Conservation (phyloP, 257 asterid species). For the Capsicum rhomboideum region DNA sequence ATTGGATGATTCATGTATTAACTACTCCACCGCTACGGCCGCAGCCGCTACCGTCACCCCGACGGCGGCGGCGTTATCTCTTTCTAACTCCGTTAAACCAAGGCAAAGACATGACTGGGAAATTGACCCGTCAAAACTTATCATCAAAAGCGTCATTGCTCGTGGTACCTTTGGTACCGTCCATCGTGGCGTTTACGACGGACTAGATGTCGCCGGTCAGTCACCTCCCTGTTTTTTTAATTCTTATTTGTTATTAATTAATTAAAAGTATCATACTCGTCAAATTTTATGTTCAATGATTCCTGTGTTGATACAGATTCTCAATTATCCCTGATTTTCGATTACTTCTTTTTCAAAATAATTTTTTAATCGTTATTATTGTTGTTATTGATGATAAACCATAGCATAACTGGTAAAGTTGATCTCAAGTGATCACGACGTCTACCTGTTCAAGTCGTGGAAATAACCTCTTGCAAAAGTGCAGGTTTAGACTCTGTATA, state of each 20-base stretch:
- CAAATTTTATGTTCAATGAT: background rate
- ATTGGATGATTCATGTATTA: conserved; percentile 10
- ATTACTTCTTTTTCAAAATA: background rate
- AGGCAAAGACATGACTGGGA: conserved; percentile 23
- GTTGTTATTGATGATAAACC: too few relatives aligned
- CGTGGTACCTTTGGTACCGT: conserved; percentile 23
- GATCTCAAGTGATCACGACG: too few relatives aligned
- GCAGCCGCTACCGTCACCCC: background rate
- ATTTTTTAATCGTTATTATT: background rate
- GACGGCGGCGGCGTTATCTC: background rate
- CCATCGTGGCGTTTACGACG: conserved; percentile 3
- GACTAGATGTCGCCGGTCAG: conserved; percentile 4
- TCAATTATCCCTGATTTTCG: background rate
- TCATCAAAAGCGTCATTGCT: conserved; percentile 38
- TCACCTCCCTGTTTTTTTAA: background rate
- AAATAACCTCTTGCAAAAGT: too few relatives aligned
- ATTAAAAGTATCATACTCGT: background rate
- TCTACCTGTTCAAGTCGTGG: too few relatives aligned
- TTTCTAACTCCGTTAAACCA: background rate
- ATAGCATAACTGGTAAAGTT: too few relatives aligned
- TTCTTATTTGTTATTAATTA: background rate
- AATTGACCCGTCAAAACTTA: background rate
- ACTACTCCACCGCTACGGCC: conserved; percentile 5
- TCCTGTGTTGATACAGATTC: background rate
- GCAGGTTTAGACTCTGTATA: too few relatives aligned